Evolutionary conservation across 192 early-diverging fungal genomes (phyloP).

Genomic region (Backusella luteola): DNA sequence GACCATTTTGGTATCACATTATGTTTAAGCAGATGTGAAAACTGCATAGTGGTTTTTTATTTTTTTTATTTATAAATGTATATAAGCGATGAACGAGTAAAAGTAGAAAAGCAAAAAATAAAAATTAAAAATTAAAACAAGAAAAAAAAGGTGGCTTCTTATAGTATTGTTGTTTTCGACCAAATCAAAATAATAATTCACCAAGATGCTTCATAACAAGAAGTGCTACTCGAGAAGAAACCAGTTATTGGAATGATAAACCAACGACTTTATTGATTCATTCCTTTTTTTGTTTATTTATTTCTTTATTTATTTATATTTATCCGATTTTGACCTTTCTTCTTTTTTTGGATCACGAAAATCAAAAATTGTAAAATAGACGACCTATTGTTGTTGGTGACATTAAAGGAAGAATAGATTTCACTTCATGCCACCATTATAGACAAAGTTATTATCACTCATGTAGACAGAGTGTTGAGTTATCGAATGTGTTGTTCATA

Average conservation of each 20-base stretch:
- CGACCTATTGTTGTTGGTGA: too few relatives aligned
- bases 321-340: background rate
- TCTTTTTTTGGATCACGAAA: background rate
- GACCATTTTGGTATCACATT: slow-evolving; percentile 5
- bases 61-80: background rate
- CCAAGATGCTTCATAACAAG: background rate
- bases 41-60: background rate
- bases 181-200: background rate
- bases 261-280: background rate
- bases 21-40: background rate
- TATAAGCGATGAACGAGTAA: too few relatives aligned
- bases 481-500: too few relatives aligned
- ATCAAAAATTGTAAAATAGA: background rate
- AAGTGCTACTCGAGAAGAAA: background rate
- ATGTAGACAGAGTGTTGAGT: too few relatives aligned
- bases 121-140: background rate
- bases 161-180: background rate
- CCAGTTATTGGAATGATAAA: background rate
- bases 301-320: background rate
- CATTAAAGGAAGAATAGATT: too few relatives aligned
- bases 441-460: too few relatives aligned
- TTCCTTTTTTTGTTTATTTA: background rate
- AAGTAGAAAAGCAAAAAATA: background rate
- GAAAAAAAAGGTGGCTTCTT: background rate
- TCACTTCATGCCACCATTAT: too few relatives aligned